These are phyloP conservation scores for Saccharomycopsis olivae DNA, from an alignment of 805 yeast species.

Conservation along the genomic window DNA sequence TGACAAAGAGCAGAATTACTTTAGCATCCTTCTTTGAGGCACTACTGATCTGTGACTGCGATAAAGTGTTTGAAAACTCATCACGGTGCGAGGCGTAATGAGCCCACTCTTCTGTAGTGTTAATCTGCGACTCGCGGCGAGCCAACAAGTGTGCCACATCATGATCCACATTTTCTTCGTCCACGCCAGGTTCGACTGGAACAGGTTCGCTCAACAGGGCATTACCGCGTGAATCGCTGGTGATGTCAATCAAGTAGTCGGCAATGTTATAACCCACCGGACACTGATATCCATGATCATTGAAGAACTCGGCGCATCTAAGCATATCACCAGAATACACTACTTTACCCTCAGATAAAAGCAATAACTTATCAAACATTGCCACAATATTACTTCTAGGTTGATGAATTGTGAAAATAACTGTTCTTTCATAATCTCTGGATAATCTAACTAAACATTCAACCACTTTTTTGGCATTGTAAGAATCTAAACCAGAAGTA, in stretches of 20 bases:
- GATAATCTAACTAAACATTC: slow-evolving; percentile 78
- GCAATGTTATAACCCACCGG: slow-evolving; percentile 91
- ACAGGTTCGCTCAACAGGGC: neutral
- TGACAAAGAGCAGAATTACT: slow-evolving; percentile 4
- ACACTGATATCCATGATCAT: slow-evolving; percentile 64
- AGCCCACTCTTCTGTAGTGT: slow-evolving; percentile 75
- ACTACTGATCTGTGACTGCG: neutral
- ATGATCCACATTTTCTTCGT: slow-evolving; percentile 24
- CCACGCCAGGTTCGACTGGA: slow-evolving; percentile 18
- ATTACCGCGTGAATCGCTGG: slow-evolving; percentile 42
- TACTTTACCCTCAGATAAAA: slow-evolving; percentile 76
- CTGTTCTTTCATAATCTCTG: slow-evolving; percentile 71
- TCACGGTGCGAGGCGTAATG: slow-evolving; percentile 77
- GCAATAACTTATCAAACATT: slow-evolving; percentile 69
- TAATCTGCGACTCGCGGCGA: slow-evolving; percentile 27
- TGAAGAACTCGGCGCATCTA: slow-evolving; percentile 66
- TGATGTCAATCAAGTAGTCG: slow-evolving; percentile 83
- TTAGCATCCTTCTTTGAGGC: neutral
- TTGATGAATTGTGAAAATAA: slow-evolving; percentile 90
- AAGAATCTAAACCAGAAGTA: slow-evolving; percentile 91
- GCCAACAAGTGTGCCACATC: slow-evolving; percentile 20
- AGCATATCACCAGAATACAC: slow-evolving; percentile 82
- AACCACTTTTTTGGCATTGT: slow-evolving; percentile 83
- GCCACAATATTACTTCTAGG: slow-evolving; percentile 95
- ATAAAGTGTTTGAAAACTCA: slow-evolving; percentile 29